A percentile compares a stretch with the other conserved stretches of the same genome.
phyloP scores from a whole-genome alignment of 441 rosid genomes.

The Gossypium armourianum region DNA sequence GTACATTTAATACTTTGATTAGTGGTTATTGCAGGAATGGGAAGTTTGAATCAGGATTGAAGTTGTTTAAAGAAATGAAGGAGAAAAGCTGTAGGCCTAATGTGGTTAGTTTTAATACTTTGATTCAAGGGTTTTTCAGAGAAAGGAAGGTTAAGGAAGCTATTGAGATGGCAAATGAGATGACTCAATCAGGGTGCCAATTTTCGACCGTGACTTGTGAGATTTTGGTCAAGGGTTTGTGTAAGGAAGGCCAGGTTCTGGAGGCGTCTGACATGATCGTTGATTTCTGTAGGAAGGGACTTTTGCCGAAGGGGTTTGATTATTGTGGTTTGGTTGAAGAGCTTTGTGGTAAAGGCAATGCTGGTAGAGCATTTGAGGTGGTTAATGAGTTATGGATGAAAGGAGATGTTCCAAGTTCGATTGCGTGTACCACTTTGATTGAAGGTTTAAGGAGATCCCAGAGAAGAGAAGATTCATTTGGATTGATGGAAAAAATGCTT shows the following conservation, averaged over 20 bases:
- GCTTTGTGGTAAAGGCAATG: slow-evolving; percentile 39
- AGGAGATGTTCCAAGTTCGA: slow-evolving; percentile 48
- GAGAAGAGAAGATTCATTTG: slow-evolving; percentile 36
- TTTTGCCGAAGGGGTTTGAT: slow-evolving; percentile 50
- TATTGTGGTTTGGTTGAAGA: slow-evolving; percentile 39
- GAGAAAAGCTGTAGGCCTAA: slow-evolving; percentile 59
- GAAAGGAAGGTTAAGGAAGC: slow-evolving; percentile 51
- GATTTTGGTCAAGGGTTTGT: slow-evolving; percentile 64
- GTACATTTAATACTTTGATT: slow-evolving; percentile 59
- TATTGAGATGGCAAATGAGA: slow-evolving; percentile 61
- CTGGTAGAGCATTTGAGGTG: slow-evolving; percentile 41
- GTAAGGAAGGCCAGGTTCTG: slow-evolving; percentile 33
- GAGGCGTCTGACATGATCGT: slow-evolving; percentile 52
- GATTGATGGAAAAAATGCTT: slow-evolving; percentile 56
- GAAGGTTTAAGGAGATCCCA: slow-evolving; percentile 58
- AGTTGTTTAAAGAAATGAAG: slow-evolving; percentile 63
- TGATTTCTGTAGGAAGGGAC: slow-evolving; percentile 43
- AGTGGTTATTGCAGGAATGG: slow-evolving; percentile 47
- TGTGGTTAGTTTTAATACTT: slow-evolving; percentile 69
- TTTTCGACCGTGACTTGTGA: slow-evolving; percentile 64
- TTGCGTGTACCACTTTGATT: slow-evolving; percentile 57
- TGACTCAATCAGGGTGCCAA: slow-evolving; percentile 50
- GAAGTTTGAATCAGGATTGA: slow-evolving; percentile 44
- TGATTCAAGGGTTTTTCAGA: slow-evolving; percentile 59
- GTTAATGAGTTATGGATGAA: slow-evolving; percentile 48